Conservation (phyloP, 768 basidiomycete genomes). For the Boletus subparvulus region DNA sequence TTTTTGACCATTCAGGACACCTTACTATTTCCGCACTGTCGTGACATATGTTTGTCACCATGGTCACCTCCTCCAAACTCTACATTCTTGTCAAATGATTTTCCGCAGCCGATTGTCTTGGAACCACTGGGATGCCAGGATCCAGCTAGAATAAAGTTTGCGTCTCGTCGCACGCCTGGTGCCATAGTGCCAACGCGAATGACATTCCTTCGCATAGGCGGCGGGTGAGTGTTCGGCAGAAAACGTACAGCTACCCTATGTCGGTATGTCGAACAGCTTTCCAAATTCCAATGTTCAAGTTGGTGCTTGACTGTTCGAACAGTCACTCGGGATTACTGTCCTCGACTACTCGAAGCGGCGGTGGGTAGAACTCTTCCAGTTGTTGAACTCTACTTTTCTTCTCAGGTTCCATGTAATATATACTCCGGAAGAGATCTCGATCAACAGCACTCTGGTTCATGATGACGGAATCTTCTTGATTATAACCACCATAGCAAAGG, state of each 20-base stretch:
- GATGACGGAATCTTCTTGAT: conserved; percentile 99
- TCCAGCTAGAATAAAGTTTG: neutral
- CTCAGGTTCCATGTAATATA: conserved; percentile 98
- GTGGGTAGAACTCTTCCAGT: conserved; percentile 93
- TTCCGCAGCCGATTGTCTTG: neutral
- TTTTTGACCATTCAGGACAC: neutral
- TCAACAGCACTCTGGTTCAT: conserved; percentile 99
- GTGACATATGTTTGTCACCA: neutral
- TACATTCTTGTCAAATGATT: neutral
- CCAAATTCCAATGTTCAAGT: too few relatives aligned
- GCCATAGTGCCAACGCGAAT: neutral
- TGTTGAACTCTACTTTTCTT: conserved; percentile 92
- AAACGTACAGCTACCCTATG: too few relatives aligned
- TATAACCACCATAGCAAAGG: conserved; percentile 98
- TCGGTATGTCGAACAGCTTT: too few relatives aligned
- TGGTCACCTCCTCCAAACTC: neutral
- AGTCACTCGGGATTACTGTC: too few relatives aligned
- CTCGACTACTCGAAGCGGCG: too few relatives aligned
- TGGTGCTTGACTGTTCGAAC: too few relatives aligned
- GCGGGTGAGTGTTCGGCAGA: too few relatives aligned
- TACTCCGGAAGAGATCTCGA: conserved; percentile 95
- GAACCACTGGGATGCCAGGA: neutral
- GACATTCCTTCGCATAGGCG: neutral
- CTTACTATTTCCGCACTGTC: conserved; percentile 7
- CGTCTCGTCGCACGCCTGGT: neutral